Evolutionary conservation across 2,329 filamentous ascomycete species (phyloP).

Genomic region (Byssothecium circinans): DNA sequence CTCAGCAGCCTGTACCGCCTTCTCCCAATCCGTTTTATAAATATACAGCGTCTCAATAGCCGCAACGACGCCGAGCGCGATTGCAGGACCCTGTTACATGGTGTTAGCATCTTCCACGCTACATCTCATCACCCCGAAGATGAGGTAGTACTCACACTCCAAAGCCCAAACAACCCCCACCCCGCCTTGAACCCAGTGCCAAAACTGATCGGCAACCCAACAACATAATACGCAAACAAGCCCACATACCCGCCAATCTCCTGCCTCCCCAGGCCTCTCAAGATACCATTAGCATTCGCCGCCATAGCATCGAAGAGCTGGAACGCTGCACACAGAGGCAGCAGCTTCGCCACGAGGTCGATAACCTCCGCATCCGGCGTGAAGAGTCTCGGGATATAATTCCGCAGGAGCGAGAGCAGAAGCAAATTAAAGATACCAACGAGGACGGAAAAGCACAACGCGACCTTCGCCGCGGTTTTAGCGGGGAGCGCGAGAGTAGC

Average conservation of each 20-base stretch:
- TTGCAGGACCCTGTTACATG: slow-evolving; percentile 45
- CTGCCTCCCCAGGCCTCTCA: slow-evolving; percentile 85
- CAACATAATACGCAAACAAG: slow-evolving; percentile 79
- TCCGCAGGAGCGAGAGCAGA: slow-evolving; percentile 68
- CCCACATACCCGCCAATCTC: slow-evolving; percentile 89
- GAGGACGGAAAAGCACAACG: slow-evolving; percentile 64
- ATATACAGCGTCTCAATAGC: slow-evolving; percentile 61
- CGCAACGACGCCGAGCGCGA: slow-evolving; percentile 67
- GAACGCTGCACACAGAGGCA: slow-evolving; percentile 84
- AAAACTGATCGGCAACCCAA: slow-evolving; percentile 84
- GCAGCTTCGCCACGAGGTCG: slow-evolving; percentile 64
- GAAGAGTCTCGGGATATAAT: slow-evolving; percentile 74
- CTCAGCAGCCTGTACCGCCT: slow-evolving; percentile 62
- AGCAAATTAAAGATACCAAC: slow-evolving; percentile 80
- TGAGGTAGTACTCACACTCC: slow-evolving; percentile 52
- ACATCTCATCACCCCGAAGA: not conserved
- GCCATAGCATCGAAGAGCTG: slow-evolving; percentile 85
- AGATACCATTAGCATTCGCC: slow-evolving; percentile 77
- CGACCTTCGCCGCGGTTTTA: slow-evolving; percentile 77
- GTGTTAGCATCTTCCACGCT: slow-evolving; percentile 8
- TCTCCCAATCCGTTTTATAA: slow-evolving; percentile 57
- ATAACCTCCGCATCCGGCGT: slow-evolving; percentile 69
- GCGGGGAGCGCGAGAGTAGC: slow-evolving; percentile 80
- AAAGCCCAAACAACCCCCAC: slow-evolving; percentile 80
- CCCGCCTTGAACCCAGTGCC: slow-evolving; percentile 73